phyloP scores from a whole-genome alignment of 352 stramenopile species.

The Globisporangium polare region DNA sequence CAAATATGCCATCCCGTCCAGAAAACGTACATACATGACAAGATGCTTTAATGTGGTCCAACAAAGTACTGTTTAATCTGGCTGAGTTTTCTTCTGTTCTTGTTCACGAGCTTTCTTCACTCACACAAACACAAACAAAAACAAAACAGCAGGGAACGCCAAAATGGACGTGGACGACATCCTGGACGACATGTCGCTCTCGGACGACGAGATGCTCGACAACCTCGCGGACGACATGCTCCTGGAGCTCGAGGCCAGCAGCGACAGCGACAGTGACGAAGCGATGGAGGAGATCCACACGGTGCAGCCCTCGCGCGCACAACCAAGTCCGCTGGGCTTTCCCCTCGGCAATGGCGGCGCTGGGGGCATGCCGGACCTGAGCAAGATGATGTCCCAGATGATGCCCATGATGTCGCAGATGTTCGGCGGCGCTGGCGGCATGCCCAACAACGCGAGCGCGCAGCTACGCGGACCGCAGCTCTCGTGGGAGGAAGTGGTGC shows the following conservation, averaged over 20 bases:
- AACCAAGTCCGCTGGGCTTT: constrained; percentile 24
- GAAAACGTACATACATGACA: too few species aligned
- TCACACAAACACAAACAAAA: neutral
- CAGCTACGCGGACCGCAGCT: constrained; percentile 15
- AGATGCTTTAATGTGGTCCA: too few species aligned
- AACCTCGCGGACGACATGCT: constrained; percentile 79
- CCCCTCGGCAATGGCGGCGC: constrained; percentile 9
- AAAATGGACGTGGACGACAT: constrained; percentile 72
- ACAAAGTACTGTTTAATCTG: too few species aligned
- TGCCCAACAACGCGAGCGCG: constrained; percentile 13
- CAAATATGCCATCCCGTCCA: too few species aligned
- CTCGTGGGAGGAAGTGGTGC: constrained; percentile 70
- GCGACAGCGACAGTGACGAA: constrained; percentile 16
- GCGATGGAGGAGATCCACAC: constrained; percentile 21
- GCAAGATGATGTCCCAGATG: constrained; percentile 86
- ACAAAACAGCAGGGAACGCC: neutral
- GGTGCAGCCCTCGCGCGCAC: constrained; percentile 11
- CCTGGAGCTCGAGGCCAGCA: constrained; percentile 48
- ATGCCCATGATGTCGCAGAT: constrained; percentile 88
- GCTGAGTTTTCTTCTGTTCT: too few species aligned
- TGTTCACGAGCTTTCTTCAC: neutral
- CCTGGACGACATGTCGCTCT: constrained; percentile 79
- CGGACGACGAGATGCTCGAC: constrained; percentile 84
- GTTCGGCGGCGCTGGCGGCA: constrained; percentile 34
- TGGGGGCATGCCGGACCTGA: constrained; percentile 50